These are phyloP conservation scores for Neurospora intermedia DNA, from an alignment of 495 filamentous ascomycete species.

Conservation along the genomic window DNA sequence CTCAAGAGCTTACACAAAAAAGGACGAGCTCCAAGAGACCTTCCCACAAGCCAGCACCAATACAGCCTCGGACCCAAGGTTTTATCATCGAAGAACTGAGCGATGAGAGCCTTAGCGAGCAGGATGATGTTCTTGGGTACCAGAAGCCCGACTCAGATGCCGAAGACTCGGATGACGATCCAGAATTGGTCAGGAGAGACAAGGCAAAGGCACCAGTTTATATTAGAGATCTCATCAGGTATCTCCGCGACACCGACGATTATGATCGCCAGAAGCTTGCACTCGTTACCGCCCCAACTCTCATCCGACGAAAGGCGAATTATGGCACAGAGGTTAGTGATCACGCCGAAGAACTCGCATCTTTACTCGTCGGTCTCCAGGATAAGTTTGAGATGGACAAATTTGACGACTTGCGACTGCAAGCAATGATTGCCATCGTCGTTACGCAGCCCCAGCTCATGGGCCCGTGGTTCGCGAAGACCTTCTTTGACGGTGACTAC, in stretches of 20 bases:
- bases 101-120: conserved; percentile 44
- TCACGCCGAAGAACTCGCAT: conserved; percentile 70
- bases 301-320: conserved; percentile 80
- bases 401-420: conserved; percentile 66
- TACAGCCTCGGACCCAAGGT: conserved; percentile 18
- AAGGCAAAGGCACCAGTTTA: conserved; percentile 86
- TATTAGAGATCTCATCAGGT: conserved; percentile 72
- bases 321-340: conserved; percentile 83
- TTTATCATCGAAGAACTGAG: conserved; percentile 61
- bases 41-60: conserved; percentile 9
- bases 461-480: conserved; percentile 71
- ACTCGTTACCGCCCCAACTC: conserved; percentile 57
- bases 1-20: conserved; percentile 2
- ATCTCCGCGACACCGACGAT: conserved; percentile 69
- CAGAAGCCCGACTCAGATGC: conserved; percentile 87
- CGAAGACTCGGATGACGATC: conserved; percentile 85
- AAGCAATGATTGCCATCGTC: conserved; percentile 76
- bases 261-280: conserved; percentile 77
- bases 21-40: conserved; percentile 7
- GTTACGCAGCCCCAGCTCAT: conserved; percentile 65
- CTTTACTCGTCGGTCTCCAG: conserved; percentile 63
- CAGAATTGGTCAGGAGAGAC: conserved; percentile 69
- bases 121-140: conserved; percentile 71
- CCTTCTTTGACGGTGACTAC: conserved; percentile 87
- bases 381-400: conserved; percentile 67